Percentiles rank a stretch among this genome's conserved stretches.
These are phyloP conservation scores for Saccharomyces paradoxus DNA, from an alignment of 805 yeast species.

Conservation along the genomic window DNA sequence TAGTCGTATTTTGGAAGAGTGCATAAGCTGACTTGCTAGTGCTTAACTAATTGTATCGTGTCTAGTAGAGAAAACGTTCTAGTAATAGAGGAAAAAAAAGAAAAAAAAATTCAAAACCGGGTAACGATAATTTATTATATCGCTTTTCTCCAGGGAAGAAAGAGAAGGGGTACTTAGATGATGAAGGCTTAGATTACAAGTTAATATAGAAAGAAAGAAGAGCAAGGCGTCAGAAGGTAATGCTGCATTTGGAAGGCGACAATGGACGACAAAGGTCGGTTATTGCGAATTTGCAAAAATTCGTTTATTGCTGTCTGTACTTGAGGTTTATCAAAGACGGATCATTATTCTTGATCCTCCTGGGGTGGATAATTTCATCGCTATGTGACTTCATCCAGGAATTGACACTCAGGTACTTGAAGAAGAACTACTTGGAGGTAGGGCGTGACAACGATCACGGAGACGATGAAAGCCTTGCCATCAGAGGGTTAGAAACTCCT, in stretches of 20 bases:
- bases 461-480: background rate
- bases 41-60: background rate
- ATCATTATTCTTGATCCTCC: background rate
- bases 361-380: background rate
- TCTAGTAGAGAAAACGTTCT: background rate
- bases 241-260: background rate
- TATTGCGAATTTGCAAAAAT: background rate
- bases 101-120: background rate
- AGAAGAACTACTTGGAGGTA: background rate
- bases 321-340: background rate
- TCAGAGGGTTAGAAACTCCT: background rate
- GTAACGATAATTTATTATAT: background rate
- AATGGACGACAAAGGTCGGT: background rate
- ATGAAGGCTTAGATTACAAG: background rate
- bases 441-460: background rate
- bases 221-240: background rate
- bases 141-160: background rate
- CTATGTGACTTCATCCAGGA: background rate
- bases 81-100: background rate
- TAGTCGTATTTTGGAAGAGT: no score
- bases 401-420: background rate
- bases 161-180: background rate
- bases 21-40: no score
- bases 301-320: background rate
- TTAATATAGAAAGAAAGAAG: background rate